Evolutionary conservation across 345 rosid species (phyloP).

Genomic region (Aurinia saxatilis): DNA sequence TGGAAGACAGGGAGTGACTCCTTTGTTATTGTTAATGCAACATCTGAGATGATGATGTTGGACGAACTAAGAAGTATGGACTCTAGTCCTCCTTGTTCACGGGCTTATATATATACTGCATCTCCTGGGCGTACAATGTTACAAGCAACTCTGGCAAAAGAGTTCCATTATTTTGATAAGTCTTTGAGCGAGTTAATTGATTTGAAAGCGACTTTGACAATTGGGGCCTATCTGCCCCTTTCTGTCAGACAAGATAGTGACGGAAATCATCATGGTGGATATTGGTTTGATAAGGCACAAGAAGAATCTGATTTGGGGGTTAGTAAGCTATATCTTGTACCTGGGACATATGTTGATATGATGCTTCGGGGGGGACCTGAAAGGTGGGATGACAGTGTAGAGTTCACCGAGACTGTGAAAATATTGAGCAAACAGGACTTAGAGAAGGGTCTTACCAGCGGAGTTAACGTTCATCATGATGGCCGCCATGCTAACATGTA

Average conservation of each 20-base stretch:
- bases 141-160: conserved; percentile 70
- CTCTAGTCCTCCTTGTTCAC: conserved; percentile 70
- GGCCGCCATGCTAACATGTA: conserved; percentile 39
- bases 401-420: conserved; percentile 50
- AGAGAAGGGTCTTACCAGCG: conserved; percentile 23
- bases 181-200: conserved; percentile 44
- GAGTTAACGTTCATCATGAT: conserved; percentile 38
- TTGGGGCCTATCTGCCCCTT: conserved; percentile 79
- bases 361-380: conserved; percentile 84
- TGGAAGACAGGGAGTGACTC: conserved; percentile 79
- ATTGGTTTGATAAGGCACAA: conserved; percentile 51
- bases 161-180: conserved; percentile 43
- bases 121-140: conserved; percentile 66
- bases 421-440: conserved; percentile 32
- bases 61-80: conserved; percentile 29
- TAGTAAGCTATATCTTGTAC: conserved; percentile 67
- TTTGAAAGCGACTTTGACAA: conserved; percentile 60
- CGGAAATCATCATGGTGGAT: conserved; percentile 84
- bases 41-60: conserved; percentile 34
- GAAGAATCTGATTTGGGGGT: conserved; percentile 37
- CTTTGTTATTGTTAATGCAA: conserved; percentile 54
- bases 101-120: conserved; percentile 57
- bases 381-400: conserved; percentile 58
- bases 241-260: conserved; percentile 56
- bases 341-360: conserved; percentile 72